Evolutionary conservation across 768 basidiomycete species (phyloP).

Genomic region (Leccinum ochraceum): DNA sequence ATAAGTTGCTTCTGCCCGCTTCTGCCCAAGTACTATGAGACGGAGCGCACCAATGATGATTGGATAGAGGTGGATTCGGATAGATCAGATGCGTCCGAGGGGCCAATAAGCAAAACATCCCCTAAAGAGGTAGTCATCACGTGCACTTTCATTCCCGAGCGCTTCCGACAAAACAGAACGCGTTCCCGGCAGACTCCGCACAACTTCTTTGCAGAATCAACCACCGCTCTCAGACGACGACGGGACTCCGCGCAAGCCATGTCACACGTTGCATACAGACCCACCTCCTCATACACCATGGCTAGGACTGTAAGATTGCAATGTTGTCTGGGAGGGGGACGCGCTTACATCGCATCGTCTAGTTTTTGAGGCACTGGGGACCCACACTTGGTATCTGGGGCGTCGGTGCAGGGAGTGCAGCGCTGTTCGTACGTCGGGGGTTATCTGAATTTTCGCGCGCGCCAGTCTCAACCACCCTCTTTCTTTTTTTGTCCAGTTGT

Average conservation of each 20-base stretch:
- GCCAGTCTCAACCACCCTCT: slow-evolving; percentile 1
- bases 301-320: slow-evolving; percentile 40
- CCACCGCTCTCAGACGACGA: no score
- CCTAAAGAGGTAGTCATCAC: slow-evolving; percentile 7
- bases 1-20: no score
- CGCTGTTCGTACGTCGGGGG: slow-evolving; percentile 53
- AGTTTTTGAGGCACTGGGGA: slow-evolving; percentile 61
- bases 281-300: slow-evolving; percentile 39
- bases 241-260: no score
- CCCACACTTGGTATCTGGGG: slow-evolving; percentile 71
- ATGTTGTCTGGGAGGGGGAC: not conserved
- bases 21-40: no score
- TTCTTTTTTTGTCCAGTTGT: slow-evolving; percentile 46
- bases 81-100: not conserved
- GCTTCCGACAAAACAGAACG: slow-evolving; percentile 8
- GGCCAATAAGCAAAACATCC: not conserved
- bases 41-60: no score
- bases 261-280: slow-evolving; percentile 44
- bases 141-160: slow-evolving; percentile 20
- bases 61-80: no score
- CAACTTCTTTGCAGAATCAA: no score
- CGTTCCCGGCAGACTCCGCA: no score
- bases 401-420: slow-evolving; percentile 63
- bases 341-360: not conserved
- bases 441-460: not conserved